Conservation (phyloP, 2,329 filamentous ascomycete genomes). For the Gremmenia infestans region DNA sequence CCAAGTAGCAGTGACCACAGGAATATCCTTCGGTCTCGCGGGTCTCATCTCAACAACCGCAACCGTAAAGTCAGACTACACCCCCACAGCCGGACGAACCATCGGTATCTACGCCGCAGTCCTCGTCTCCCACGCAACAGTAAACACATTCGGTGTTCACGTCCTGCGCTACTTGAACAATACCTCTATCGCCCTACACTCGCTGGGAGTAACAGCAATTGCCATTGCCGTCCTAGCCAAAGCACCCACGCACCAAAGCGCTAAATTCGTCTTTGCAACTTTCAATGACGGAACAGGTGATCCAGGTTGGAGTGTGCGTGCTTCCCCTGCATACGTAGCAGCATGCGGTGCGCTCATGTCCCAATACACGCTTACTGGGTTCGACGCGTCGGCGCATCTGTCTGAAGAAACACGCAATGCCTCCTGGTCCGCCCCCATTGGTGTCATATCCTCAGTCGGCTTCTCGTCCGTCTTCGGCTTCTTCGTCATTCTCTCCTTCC, state of each 20-base stretch:
- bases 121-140: conserved; percentile 46
- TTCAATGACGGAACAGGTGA: conserved; percentile 49
- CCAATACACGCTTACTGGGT: conserved; percentile 51
- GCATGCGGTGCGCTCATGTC: conserved; percentile 48
- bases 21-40: conserved; percentile 42
- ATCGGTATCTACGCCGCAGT: conserved; percentile 57
- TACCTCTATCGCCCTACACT: conserved; percentile 50
- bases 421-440: conserved; percentile 52
- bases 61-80: conserved; percentile 39
- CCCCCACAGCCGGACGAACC: conserved; percentile 42
- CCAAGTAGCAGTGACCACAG: conserved; percentile 45
- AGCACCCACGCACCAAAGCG: conserved; percentile 50
- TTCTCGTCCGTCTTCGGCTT: conserved; percentile 54
- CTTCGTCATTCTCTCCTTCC: conserved; percentile 51
- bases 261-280: conserved; percentile 49
- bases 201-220: conserved; percentile 45
- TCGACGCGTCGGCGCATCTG: conserved; percentile 52
- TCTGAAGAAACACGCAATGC: conserved; percentile 54
- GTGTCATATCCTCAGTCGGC: conserved; percentile 51
- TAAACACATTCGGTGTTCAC: conserved; percentile 54
- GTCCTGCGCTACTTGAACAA: conserved; percentile 54
- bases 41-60: conserved; percentile 42
- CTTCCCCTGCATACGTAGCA: conserved; percentile 50
- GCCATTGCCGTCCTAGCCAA: conserved; percentile 53
- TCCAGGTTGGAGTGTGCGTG: conserved; percentile 48